These are phyloP conservation scores for Crithidia bombi DNA, from an alignment of 208 protist species.

Conservation along the genomic window DNA sequence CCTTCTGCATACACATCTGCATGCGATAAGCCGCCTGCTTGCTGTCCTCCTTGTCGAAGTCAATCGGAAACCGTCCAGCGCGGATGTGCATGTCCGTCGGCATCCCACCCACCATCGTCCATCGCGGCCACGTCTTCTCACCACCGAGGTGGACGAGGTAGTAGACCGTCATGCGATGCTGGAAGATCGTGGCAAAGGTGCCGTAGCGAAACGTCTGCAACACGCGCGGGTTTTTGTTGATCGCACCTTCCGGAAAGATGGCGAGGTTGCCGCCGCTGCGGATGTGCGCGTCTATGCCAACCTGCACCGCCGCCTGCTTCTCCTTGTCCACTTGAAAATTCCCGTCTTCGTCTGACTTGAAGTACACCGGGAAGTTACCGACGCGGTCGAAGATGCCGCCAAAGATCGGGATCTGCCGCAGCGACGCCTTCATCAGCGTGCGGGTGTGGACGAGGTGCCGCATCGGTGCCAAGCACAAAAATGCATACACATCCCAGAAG, in stretches of 20 bases:
- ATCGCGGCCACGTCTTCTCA: constrained; percentile 62
- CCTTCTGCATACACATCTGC: constrained; percentile 53
- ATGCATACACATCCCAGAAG: constrained; percentile 63
- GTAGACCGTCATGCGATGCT: constrained; percentile 58
- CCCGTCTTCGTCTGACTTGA: constrained; percentile 61
- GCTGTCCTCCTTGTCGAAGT: constrained; percentile 49
- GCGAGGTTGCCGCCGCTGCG: constrained; percentile 45
- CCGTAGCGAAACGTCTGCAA: constrained; percentile 71
- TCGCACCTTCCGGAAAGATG: constrained; percentile 72
- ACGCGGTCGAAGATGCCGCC: constrained; percentile 57
- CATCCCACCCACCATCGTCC: constrained; percentile 46
- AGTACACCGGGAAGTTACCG: constrained; percentile 84
- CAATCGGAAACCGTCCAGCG: constrained; percentile 38
- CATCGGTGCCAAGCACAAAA: constrained; percentile 39
- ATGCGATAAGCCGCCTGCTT: constrained; percentile 45
- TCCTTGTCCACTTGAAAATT: constrained; percentile 76
- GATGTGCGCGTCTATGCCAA: constrained; percentile 49
- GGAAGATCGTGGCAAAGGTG: constrained; percentile 61
- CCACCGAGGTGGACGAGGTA: constrained; percentile 58
- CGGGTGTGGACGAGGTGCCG: constrained; percentile 38
- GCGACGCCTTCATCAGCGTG: constrained; percentile 60
- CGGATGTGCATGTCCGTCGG: constrained; percentile 53
- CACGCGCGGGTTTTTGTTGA: constrained; percentile 57
- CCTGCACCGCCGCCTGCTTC: constrained; percentile 55
- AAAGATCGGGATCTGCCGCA: constrained; percentile 60